A percentile compares a stretch with the other conserved stretches of the same genome.
These are phyloP conservation scores for Fraxinus albicans DNA, from an alignment of 305 asterid genomes.

Conservation along the genomic window DNA sequence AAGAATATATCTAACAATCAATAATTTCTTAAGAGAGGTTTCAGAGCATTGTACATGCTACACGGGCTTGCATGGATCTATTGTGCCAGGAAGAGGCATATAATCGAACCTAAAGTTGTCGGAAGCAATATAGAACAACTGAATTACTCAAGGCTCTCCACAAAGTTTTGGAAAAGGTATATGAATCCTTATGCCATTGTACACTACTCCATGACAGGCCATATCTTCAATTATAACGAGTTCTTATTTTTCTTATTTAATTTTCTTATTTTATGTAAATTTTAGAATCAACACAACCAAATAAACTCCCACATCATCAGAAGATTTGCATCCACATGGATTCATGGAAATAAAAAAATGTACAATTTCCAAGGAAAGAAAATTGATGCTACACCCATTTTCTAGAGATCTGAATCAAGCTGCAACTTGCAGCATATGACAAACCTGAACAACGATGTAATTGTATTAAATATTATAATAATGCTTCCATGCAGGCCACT, in stretches of 20 bases:
- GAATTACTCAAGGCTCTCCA: background rate
- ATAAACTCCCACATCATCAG: background rate
- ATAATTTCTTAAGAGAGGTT: background rate
- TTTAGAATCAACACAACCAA: background rate
- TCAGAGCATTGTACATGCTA: background rate
- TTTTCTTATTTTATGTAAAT: background rate
- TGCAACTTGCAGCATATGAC: background rate
- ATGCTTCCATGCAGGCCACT: background rate
- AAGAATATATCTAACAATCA: constrained; percentile 3
- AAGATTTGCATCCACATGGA: background rate
- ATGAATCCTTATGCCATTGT: background rate
- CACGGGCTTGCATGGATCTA: background rate
- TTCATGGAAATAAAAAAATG: background rate
- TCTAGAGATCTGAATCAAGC: background rate
- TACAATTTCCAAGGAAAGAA: background rate
- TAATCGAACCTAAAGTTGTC: background rate
- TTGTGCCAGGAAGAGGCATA: background rate
- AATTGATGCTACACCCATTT: background rate
- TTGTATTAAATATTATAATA: background rate
- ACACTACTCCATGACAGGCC: background rate
- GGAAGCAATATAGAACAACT: background rate
- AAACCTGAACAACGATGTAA: background rate
- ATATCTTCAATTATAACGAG: background rate
- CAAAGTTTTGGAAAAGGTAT: background rate
- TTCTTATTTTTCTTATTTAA: background rate